These are phyloP conservation scores for Amylocystis lapponica DNA, from an alignment of 768 basidiomycete genomes.

Conservation along the genomic window DNA sequence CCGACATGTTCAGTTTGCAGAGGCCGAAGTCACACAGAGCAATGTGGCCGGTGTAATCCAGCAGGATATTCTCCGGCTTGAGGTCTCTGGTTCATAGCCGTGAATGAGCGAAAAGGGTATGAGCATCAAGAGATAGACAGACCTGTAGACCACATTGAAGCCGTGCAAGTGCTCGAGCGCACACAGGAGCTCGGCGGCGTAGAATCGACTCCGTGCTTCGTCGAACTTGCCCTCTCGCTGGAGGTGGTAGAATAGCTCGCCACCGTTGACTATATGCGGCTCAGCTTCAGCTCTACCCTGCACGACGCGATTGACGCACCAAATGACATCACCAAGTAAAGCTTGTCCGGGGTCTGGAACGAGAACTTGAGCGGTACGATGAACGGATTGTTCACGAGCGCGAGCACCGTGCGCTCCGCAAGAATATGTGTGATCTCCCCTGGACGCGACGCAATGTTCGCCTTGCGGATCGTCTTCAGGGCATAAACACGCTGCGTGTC, in stretches of 20 bases:
- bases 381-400: constrained; percentile 97
- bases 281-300: not conserved
- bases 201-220: constrained; percentile 89
- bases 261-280: constrained; percentile 75
- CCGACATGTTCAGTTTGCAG: constrained; percentile 95
- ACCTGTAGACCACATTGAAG: constrained; percentile 99
- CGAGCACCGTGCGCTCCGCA: constrained; percentile 94
- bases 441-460: constrained; percentile 91
- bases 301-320: constrained; percentile 38
- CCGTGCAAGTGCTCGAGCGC: constrained; percentile 94
- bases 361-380: constrained; percentile 99
- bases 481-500: constrained; percentile 98
- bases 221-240: constrained; percentile 97
- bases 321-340: constrained; percentile 97
- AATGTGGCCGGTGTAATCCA: constrained; percentile 98
- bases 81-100: constrained; percentile 55
- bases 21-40: constrained; percentile 98
- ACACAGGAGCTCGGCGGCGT: constrained; percentile 94
- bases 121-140: constrained; percentile 15
- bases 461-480: constrained; percentile 96
- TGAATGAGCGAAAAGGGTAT: constrained; percentile 1
- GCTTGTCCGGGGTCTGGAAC: constrained; percentile 96
- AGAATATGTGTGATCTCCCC: constrained; percentile 98
- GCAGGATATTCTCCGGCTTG: constrained; percentile 96
- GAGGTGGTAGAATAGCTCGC: constrained; percentile 95